Base-by-base conservation (phyloP, 2,329 filamentous ascomycete species). In the Aspergillus tamarii region DNA sequence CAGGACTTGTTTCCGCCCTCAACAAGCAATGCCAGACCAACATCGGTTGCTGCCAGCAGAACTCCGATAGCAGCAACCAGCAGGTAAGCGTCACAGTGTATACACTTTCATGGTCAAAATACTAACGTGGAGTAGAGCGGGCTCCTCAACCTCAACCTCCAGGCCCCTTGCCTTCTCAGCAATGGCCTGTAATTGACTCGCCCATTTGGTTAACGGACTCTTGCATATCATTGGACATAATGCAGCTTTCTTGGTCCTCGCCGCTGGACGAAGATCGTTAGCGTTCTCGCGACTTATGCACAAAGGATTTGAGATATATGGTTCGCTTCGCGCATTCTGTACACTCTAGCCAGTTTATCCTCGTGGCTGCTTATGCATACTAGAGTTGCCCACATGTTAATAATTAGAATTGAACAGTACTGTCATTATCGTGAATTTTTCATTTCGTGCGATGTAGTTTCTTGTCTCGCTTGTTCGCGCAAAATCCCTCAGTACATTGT, bases 41-140 rank as follows among this genome's bases (percentile, higher is more conserved):
- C 56, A 60, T 58, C 26, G 50, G 58, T 54, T 64, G 65, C 12
- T 68, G 67, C 65, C 66, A 65, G 39, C 43, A 56, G 9, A 34
- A 32, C 14, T 16, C 46, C 11, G 34, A 14, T 1, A 8, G 4
- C 34, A 21, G 14, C 19, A 19, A 7, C 14, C 1, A 5, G 7
- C 52, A 55, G 52, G 55, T 57, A 45, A 41, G 53, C 5, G 10
- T 14, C 7, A 2, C n/a, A 2, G 12, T 10, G 2, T 19, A 26
- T 32, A 0, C 14, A 26, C 2, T 2, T 12, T 32, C 3, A n/a
- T 41, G 16, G 19, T n/a, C 39, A 11, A n/a, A 19, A 12, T 19
- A 5, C 23, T 55, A 39, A 57, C 5, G 1, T 30, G 2, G 26
- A 30, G 14, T 1, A 46, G 55, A 26, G 26, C 5, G 50, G 56